phyloP scores from a whole-genome alignment of 441 rosid genomes.

The Erysimum cheiri region DNA sequence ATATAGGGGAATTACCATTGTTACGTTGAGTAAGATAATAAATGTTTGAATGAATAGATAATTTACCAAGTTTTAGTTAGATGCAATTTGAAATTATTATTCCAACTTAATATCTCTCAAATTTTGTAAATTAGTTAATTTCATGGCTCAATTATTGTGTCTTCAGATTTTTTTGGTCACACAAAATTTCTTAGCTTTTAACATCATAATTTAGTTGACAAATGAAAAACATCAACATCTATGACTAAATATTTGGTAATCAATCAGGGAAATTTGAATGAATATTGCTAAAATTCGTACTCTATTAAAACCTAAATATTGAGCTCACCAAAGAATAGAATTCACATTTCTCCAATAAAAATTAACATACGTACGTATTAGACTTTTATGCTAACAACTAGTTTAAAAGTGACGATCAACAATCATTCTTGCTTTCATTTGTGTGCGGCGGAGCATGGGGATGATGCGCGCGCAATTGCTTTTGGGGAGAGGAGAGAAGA shows the following conservation, averaged over 20 bases:
- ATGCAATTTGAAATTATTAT: not conserved
- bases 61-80: not conserved
- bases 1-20: not conserved
- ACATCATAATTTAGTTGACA: not conserved
- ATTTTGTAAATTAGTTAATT: not conserved
- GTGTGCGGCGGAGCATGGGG: too few species aligned
- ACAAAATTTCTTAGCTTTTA: not conserved
- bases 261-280: too few species aligned
- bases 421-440: too few species aligned
- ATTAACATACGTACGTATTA: not conserved
- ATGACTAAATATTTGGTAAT: not conserved
- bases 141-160: not conserved
- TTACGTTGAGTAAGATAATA: not conserved
- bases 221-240: not conserved
- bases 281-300: not conserved
- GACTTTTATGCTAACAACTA: not conserved
- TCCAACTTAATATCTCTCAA: not conserved
- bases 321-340: not conserved
- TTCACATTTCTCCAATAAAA: not conserved
- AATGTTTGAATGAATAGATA: not conserved
- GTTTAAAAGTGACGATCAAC: not conserved
- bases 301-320: too few species aligned
- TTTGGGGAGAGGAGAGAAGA: too few species aligned
- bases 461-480: too few species aligned
- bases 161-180: not conserved